Base-by-base conservation (phyloP, 768 basidiomycete genomes). In the Trametes villosa region DNA sequence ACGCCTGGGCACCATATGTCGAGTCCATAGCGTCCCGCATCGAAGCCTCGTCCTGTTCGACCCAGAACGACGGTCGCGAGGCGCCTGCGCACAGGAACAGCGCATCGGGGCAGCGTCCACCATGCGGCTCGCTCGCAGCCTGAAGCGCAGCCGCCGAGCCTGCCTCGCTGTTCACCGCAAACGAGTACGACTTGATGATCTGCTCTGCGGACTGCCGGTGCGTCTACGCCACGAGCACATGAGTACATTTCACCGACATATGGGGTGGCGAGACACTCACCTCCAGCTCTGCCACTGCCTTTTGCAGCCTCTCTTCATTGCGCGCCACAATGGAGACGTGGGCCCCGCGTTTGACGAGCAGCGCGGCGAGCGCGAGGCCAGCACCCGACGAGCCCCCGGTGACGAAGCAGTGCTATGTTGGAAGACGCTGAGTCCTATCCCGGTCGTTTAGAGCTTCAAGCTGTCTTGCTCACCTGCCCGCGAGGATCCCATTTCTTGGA, bases 321-420 rank as follows among this genome's bases (percentile, higher is more conserved):
- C 93, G 81, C 8, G 93, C 94, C 11, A 96, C 88, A 60, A 96
- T 92, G 8, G 91, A 92, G 3, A 96, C 87, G 63, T 92, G 81
- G 0, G 94, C 92, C 0, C 95, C 94, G 59, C 78, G 78, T 60
- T 77, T 75, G 15, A 83, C 82, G 2, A 96, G 79, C 17, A 88
- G 75, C 29, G 81, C 78, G 1, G 93, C 89, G 9, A 96, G 76
- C 0, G 86, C 82, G 2, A 93, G 80, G 1, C 94, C 94, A 0
- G 95, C 83, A 0, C 94, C 94, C 15, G 86, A 79, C 41, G 87
- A 89, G 3, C 91, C 94, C 2, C 94, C 94, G 0, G 93, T 93
- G 18, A 96, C 78, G 70, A 93, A 92, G 73, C 86, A 85, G 66
- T 94, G 91, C 94, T 96, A 36, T 17, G 31, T 24, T 15, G 30